These are phyloP conservation scores for Acacia acuminata DNA, from an alignment of 306 rosid species.

Conservation along the genomic window DNA sequence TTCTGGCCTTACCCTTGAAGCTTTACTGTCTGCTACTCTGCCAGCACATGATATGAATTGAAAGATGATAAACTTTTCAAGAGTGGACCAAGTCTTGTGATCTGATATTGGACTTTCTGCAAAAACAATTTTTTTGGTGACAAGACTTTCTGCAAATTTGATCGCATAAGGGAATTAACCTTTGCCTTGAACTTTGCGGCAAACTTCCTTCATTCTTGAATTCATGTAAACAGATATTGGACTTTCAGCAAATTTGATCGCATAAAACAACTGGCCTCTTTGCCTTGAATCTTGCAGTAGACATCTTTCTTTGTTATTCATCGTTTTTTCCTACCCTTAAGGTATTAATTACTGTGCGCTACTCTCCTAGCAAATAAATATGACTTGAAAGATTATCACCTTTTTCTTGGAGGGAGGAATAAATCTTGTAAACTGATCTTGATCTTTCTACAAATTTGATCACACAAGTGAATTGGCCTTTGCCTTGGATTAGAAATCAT, in stretches of 20 bases:
- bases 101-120: too few species aligned
- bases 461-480: not conserved
- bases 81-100: too few species aligned
- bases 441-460: not conserved
- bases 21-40: conserved; percentile 6
- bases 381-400: not conserved
- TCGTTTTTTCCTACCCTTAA: not conserved
- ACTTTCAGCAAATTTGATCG: not conserved
- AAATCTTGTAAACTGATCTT: not conserved
- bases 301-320: not conserved
- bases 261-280: not conserved
- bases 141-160: too few species aligned
- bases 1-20: not conserved
- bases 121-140: too few species aligned
- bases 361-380: not conserved
- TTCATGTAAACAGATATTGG: not conserved
- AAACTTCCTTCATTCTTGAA: too few species aligned
- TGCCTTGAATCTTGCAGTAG: conserved; percentile 14
- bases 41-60: not conserved
- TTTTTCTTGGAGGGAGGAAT: not conserved
- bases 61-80: too few species aligned
- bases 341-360: conserved; percentile 2
- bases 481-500: conserved; percentile 7
- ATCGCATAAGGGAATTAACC: too few species aligned
- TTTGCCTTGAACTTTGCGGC: too few species aligned